Evolutionary conservation across 768 basidiomycete genomes (phyloP), one percentile per base, ranked within the genome.

Genomic region (Termitomyces sp.): DNA sequence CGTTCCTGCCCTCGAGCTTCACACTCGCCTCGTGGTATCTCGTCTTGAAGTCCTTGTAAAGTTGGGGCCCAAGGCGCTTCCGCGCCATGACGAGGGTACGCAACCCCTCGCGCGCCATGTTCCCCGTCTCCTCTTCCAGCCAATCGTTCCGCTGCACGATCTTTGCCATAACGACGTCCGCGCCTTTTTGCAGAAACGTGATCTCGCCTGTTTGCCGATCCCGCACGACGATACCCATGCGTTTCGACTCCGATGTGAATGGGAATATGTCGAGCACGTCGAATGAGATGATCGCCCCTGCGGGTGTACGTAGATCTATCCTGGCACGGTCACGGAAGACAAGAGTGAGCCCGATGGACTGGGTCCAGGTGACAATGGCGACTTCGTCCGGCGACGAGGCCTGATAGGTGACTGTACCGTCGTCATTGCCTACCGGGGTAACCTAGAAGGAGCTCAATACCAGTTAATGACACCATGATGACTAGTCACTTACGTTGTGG

Each of bases 361-460:
- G 88, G 9, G 97, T 98, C 93, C 94, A 98, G 59, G 86, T 87
- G 37, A 99, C 96, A 64, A 99, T 98, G 44, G 97, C 97, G 45
- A 98, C 97, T 75, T 99, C 97, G 66, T 99, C 97, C 0, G 97
- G 97, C 1, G 97, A 99, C 0, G 95, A 96, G 0, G 97, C 97
- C 78, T 99, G 96, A 69, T 98, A 99, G 0, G 96, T 98, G 39
- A 97, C 84, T 1, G 86, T 86, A 8, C 93, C 94, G 65, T 99
- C 96, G 65, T 98, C 95, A 67, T 97, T 96, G 16, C 80, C 83
- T 4, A 96, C 92, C 1, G 97, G 97, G 0, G 96, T 99, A 37
- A 98, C 94, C 95, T 97, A 62, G 0, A 44, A 36, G 13, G 46
- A n/a, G 26, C 10, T n/a, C 26, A 52, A 39, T 15, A 46, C 5